Conservation (phyloP, 257 asterid species). For the Agastache rugosa region DNA sequence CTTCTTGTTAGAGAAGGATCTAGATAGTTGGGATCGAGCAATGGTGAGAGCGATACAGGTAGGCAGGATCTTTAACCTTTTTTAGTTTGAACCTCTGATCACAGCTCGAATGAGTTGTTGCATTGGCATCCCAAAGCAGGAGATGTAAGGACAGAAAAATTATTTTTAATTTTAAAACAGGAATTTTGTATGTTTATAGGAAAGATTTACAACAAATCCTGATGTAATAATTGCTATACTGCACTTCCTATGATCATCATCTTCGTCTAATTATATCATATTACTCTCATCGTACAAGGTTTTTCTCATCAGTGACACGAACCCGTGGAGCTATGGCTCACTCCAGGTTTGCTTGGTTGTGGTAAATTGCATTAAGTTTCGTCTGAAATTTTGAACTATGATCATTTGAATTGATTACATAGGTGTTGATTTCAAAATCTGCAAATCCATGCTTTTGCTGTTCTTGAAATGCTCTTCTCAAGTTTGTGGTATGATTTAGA, state of each 20-base stretch:
- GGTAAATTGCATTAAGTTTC: neutral
- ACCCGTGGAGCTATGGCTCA: neutral
- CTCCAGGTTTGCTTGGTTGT: neutral
- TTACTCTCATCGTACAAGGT: constrained; percentile 6
- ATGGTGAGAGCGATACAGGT: constrained; percentile 32
- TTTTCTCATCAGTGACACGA: neutral
- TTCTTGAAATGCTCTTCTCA: neutral
- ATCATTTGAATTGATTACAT: neutral
- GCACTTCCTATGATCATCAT: constrained; percentile 13
- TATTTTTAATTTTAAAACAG: constrained; percentile 22
- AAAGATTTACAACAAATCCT: constrained; percentile 34
- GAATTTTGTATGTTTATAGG: constrained; percentile 38
- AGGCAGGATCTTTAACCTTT: constrained; percentile 27
- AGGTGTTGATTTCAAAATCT: neutral
- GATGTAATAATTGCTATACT: constrained; percentile 23
- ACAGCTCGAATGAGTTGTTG: constrained; percentile 39
- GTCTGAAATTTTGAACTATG: neutral
- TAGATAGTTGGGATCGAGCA: constrained; percentile 44
- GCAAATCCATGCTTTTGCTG: neutral
- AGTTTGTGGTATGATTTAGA: neutral
- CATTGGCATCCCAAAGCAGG: constrained; percentile 56
- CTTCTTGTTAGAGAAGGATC: constrained; percentile 46
- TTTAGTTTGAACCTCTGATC: neutral
- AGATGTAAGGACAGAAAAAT: constrained; percentile 39
- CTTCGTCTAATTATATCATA: neutral